phyloP scores from a whole-genome alignment of 2,329 filamentous ascomycete genomes.

The Xylaria multiplex region DNA sequence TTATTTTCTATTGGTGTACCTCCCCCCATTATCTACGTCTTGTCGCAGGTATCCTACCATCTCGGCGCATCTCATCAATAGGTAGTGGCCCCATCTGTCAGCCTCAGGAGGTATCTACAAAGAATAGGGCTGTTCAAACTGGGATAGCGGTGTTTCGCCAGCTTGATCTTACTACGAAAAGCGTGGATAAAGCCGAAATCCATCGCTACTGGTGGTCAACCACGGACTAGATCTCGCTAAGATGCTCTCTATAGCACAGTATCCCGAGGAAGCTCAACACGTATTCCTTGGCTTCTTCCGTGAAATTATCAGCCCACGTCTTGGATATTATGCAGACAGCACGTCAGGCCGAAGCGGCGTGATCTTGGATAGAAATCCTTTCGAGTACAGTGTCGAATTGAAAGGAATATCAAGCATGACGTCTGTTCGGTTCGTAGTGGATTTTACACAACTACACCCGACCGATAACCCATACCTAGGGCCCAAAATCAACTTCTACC shows the following conservation, averaged over 20 bases:
- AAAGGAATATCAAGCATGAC: not conserved
- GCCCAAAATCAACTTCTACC: too few relatives aligned
- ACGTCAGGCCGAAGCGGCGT: not conserved
- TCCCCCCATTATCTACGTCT: too few relatives aligned
- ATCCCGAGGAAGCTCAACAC: not conserved
- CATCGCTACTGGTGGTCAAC: not conserved
- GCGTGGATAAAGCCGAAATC: too few relatives aligned
- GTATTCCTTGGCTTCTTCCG: not conserved
- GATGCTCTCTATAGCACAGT: not conserved
- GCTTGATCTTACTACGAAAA: too few relatives aligned
- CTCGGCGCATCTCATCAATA: too few relatives aligned
- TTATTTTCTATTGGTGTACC: too few relatives aligned
- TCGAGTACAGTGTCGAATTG: slow-evolving; percentile 4
- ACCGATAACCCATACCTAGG: not conserved
- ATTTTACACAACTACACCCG: not conserved
- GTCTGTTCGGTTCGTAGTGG: not conserved
- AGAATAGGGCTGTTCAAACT: too few relatives aligned
- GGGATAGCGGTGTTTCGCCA: too few relatives aligned
- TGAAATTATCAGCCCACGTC: not conserved
- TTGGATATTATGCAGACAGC: not conserved
- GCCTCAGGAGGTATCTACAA: too few relatives aligned
- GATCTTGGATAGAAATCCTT: not conserved
- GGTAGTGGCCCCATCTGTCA: too few relatives aligned
- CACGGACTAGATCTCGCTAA: not conserved
- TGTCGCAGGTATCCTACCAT: too few relatives aligned